Base-by-base conservation (phyloP, 331 rosid species). In the Prunus yedoensis region DNA sequence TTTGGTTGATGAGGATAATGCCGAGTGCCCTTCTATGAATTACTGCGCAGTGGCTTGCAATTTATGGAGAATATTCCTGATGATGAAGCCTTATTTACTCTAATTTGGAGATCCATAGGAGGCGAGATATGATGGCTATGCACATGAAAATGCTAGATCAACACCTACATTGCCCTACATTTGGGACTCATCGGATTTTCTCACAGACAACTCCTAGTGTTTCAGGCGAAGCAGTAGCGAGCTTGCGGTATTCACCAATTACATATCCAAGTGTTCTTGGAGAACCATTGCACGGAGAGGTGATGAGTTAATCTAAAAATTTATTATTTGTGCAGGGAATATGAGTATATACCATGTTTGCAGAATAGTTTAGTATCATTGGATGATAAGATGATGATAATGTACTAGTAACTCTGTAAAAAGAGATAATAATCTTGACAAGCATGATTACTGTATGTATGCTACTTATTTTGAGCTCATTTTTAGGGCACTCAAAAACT, bases 81-180 rank as follows among this genome's bases (percentile, higher is more conserved):
- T 73, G 97, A 95, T 74, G 97, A 89, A 79, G 96, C 97, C 70
- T 83, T 95, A 47, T 95, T 95, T 88, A 90, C 97, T 50, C 94
- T 92, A 69, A 89, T 95, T 79, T 92, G 89, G 97, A 92, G 89
- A 95, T 95, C 79, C 99, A 92, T 78, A 77, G 97, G 89, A 89
- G 97, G 80, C 87, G 99, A 65, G 99, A 95, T 84, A 92, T 90
- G 97, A 95, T 95, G 97, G 99, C 99, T 64, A 85, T 90, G 96
- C 97, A 95, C 87, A 95, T 95, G 99, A 97, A 89, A 80, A 95
- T 95, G 99, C 79, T 92, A 78, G 99, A 95, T 83, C 99, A 95
- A 84, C 99, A 95, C 88, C 91, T 95, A 74, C 97, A 95, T 77
- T 88, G 97, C 88, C 99, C 99, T 63, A 88, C 99, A 38, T 95